Evolutionary conservation across 148 eudicot genomes (phyloP).

Genomic region (Persicaria tinctoria): DNA sequence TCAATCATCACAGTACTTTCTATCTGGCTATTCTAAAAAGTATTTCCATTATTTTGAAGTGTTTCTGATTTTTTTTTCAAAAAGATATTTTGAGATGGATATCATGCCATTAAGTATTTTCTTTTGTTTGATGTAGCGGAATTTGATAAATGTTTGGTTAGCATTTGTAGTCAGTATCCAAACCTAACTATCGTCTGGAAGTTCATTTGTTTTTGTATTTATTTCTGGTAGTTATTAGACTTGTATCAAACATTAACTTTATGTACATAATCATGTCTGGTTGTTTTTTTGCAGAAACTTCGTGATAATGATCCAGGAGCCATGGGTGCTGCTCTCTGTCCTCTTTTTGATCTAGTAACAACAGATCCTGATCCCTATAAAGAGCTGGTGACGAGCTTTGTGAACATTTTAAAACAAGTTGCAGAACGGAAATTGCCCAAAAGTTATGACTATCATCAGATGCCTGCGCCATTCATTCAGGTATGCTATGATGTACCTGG

Average conservation of each 20-base stretch:
- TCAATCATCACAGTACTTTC: neutral
- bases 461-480: constrained; percentile 99
- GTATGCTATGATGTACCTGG: constrained; percentile 16
- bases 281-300: constrained; percentile 46
- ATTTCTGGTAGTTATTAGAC: neutral
- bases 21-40: neutral
- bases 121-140: neutral
- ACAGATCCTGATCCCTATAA: constrained; percentile 70
- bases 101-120: neutral
- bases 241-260: neutral
- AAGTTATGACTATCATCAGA: constrained; percentile 96
- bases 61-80: neutral
- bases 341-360: constrained; percentile 73
- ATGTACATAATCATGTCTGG: neutral
- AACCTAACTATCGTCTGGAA: neutral
- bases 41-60: neutral
- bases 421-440: constrained; percentile 95
- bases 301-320: constrained; percentile 97
- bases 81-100: neutral
- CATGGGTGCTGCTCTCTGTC: constrained; percentile 94
- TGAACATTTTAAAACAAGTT: constrained; percentile 91
- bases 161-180: neutral
- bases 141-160: neutral
- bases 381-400: constrained; percentile 87
- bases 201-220: neutral